Base-by-base conservation (phyloP, 2,329 filamentous ascomycete genomes). In the Botrytis byssoidea region DNA sequence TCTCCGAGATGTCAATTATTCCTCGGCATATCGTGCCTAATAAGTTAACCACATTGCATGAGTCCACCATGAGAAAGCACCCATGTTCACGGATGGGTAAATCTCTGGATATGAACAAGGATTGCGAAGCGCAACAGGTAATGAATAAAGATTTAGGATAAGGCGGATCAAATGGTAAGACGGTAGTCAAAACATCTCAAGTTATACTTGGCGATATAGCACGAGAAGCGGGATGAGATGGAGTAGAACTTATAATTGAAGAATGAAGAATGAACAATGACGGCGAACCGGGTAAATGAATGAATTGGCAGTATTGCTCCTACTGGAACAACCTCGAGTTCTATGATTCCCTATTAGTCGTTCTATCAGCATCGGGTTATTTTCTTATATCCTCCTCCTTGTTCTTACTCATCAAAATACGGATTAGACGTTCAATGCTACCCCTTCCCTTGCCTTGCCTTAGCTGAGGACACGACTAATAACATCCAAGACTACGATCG, bases 11-110 rank as follows among this genome's bases (percentile, higher is more conserved):
- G 51, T 10, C 25, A 68, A 9, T n/a, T 66, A 25, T 37, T 29
- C 18, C 29, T 68, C 48, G 48, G 66, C 35, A 68, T 40, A 40
- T 68, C 16, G 25, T 68, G 66, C 66, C 66, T 68, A 68, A 57
- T 68, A 42, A 29, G 29, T 51, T 35, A 67, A n/a, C 22, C 48
- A n/a, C 3, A n/a, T n/a, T 51, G 48, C 22, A 51, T 6, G 22
- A 67, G 37, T 25, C 35, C 46, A 51, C n/a, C 18, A 51, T 51
- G 29, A 48, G 40, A 46, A n/a, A 9, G 14, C 48, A 68, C 40
- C 46, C 46, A 68, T 51, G 46, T 68, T 55, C 35, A 22, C 37
- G 20, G 35, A 37, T 37, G 35, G 59, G 32, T 4, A 69, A 25
- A 32, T 42, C 66, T 40, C 29, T 9, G 22, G 20, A 18, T 14